Evolutionary conservation across 2,329 filamentous ascomycete genomes (phyloP).

Genomic region (Colletotrichum eremochloae): DNA sequence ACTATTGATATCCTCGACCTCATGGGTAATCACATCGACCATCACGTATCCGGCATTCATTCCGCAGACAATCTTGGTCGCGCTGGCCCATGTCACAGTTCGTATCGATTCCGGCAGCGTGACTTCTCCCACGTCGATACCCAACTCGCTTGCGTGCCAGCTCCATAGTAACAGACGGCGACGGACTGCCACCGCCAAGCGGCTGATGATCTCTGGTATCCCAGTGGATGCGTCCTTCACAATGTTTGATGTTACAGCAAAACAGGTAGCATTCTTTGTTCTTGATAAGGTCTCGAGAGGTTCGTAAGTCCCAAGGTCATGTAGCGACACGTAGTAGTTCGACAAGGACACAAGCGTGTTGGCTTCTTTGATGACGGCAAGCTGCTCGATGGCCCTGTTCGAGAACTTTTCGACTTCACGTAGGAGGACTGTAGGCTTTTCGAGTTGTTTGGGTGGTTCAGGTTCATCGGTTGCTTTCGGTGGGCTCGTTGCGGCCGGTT

Average conservation of each 20-base stretch:
- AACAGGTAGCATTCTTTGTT: constrained; percentile 89
- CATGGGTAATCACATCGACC: constrained; percentile 83
- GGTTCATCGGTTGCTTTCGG: constrained; percentile 44
- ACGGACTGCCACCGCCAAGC: constrained; percentile 93
- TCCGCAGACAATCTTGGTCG: constrained; percentile 87
- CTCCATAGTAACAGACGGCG: constrained; percentile 90
- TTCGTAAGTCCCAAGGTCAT: constrained; percentile 89
- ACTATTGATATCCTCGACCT: constrained; percentile 83
- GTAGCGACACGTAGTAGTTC: constrained; percentile 88
- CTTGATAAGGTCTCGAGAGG: constrained; percentile 82
- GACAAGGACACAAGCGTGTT: constrained; percentile 92
- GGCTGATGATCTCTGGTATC: constrained; percentile 92
- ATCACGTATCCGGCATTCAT: constrained; percentile 93
- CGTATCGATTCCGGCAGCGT: constrained; percentile 86
- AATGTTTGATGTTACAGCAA: constrained; percentile 96
- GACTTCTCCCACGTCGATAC: constrained; percentile 80
- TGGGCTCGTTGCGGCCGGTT: constrained; percentile 46
- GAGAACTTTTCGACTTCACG: constrained; percentile 97
- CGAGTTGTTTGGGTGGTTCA: constrained; percentile 44
- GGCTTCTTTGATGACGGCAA: constrained; percentile 95
- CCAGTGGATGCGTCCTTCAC: constrained; percentile 88
- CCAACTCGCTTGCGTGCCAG: constrained; percentile 95
- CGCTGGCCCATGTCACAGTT: constrained; percentile 90
- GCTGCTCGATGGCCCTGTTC: constrained; percentile 88
- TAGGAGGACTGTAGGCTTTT: constrained; percentile 82